These are phyloP conservation scores for Endoconidiophora polonica DNA, from an alignment of 2,329 filamentous ascomycete genomes.

Conservation along the genomic window DNA sequence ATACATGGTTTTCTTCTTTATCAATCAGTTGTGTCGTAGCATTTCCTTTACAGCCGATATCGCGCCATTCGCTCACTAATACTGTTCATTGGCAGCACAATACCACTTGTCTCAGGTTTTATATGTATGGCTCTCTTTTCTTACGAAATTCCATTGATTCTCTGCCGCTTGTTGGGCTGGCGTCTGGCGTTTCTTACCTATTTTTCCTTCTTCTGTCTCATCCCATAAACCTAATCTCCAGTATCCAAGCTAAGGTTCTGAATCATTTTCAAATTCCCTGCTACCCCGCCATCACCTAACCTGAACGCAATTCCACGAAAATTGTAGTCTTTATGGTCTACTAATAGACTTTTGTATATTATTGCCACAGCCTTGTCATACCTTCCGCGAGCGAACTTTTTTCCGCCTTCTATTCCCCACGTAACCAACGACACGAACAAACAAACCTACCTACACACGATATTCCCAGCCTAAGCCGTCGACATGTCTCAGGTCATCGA, in stretches of 20 bases:
- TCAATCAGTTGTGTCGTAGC: slow-evolving; percentile 7
- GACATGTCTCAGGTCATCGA: slow-evolving; percentile 63
- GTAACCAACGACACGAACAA: not conserved
- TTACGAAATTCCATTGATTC: not conserved
- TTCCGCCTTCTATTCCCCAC: not conserved
- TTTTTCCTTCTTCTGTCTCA: not conserved
- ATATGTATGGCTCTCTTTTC: not conserved
- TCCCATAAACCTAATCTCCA: not conserved
- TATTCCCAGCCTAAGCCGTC: not conserved
- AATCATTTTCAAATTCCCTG: not conserved
- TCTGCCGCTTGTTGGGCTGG: not conserved
- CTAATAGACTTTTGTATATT: not conserved
- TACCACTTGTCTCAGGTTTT: too few relatives aligned
- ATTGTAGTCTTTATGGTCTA: too few relatives aligned
- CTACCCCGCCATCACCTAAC: slow-evolving; percentile 5
- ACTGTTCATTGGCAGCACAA: too few relatives aligned
- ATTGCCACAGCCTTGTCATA: not conserved
- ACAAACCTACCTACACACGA: not conserved
- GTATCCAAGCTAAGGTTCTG: not conserved
- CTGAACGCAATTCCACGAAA: not conserved
- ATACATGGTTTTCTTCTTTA: not conserved
- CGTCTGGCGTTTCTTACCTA: not conserved
- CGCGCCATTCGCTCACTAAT: not conserved
- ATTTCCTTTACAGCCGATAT: slow-evolving; percentile 2
- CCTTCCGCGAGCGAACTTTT: not conserved